Evolutionary conservation across 1,284 basidiomycete genomes (phyloP).

Genomic region (Pascua guehoae): DNA sequence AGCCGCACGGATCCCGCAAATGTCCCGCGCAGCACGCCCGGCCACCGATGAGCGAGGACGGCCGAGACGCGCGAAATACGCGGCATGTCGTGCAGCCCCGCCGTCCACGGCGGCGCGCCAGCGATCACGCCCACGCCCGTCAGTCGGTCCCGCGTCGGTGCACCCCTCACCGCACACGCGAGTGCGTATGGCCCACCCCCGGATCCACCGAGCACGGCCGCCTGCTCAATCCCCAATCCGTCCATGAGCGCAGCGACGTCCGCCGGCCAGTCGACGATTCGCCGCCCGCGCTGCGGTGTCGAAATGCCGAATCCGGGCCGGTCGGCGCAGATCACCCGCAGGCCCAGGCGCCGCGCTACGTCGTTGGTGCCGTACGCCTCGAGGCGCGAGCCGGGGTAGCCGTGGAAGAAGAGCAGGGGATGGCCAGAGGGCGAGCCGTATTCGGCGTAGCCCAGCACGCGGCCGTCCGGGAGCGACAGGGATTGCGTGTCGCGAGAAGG

Average conservation of each 20-base stretch:
- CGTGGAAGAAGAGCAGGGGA: slow-evolving; percentile 14
- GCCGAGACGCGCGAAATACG: neutral
- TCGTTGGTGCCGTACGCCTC: neutral
- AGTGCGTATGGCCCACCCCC: slow-evolving; percentile 17
- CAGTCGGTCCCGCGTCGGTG: neutral
- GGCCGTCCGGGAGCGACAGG: slow-evolving; percentile 4
- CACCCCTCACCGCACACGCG: slow-evolving; percentile 1
- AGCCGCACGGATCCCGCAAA: neutral
- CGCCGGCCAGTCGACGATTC: neutral
- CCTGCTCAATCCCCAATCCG: neutral
- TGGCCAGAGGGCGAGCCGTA: slow-evolving; percentile 2
- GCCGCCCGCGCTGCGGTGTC: neutral
- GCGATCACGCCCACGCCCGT: slow-evolving; percentile 7
- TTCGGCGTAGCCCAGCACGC: slow-evolving; percentile 6
- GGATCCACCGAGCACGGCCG: slow-evolving; percentile 7
- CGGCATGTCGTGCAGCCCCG: neutral
- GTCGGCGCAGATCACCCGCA: slow-evolving; percentile 13
- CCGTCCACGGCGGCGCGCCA: slow-evolving; percentile 12
- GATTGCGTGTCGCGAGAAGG: neutral
- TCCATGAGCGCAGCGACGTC: slow-evolving; percentile 9
- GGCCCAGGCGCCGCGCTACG: neutral
- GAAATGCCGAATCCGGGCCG: slow-evolving; percentile 16
- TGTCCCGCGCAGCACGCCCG: neutral
- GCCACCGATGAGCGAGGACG: neutral
- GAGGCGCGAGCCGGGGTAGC: slow-evolving; percentile 14